Evolutionary conservation across 1,284 basidiomycete species (phyloP).

Genomic region (Thecaphora thlaspeos): DNA sequence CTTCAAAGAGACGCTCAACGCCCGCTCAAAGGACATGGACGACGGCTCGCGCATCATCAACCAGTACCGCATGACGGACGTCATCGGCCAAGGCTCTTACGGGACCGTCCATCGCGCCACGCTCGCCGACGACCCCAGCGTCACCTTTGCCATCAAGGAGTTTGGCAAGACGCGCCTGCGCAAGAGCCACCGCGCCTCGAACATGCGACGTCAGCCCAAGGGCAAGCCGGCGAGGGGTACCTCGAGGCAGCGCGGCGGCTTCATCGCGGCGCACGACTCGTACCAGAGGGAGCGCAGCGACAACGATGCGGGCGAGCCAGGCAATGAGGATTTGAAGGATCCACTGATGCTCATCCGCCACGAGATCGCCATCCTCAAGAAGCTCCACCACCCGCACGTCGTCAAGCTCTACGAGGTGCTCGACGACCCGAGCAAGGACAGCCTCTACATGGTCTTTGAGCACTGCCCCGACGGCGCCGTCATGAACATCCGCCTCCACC

Average conservation of each 20-base stretch:
- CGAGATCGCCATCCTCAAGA: constrained; percentile 53
- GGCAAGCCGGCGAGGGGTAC: not conserved
- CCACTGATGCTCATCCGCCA: constrained; percentile 50
- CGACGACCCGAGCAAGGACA: constrained; percentile 62
- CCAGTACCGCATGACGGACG: constrained; percentile 50
- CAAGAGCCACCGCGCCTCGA: constrained; percentile 31
- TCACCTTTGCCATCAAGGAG: constrained; percentile 49
- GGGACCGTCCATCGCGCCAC: constrained; percentile 47
- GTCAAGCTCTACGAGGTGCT: constrained; percentile 64
- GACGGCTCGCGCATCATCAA: constrained; percentile 55
- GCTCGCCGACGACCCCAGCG: constrained; percentile 29
- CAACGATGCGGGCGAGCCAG: too few relatives aligned
- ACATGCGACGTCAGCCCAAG: constrained; percentile 1
- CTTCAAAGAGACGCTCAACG: constrained; percentile 50
- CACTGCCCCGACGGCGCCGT: constrained; percentile 61
- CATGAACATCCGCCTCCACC: constrained; percentile 59
- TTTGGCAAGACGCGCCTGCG: constrained; percentile 53
- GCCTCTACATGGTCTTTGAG: constrained; percentile 61
- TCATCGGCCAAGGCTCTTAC: constrained; percentile 53
- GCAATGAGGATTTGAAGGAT: constrained; percentile 21
- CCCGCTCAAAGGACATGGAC: constrained; percentile 43
- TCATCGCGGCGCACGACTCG: not conserved
- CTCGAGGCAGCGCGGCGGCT: not conserved
- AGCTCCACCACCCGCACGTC: constrained; percentile 59
- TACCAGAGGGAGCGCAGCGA: not conserved